A percentile compares a stretch with the other conserved stretches of the same genome.
Evolutionary conservation across 2,329 filamentous ascomycete species (phyloP).

Genomic region (Stagonosporopsis vannaccii): DNA sequence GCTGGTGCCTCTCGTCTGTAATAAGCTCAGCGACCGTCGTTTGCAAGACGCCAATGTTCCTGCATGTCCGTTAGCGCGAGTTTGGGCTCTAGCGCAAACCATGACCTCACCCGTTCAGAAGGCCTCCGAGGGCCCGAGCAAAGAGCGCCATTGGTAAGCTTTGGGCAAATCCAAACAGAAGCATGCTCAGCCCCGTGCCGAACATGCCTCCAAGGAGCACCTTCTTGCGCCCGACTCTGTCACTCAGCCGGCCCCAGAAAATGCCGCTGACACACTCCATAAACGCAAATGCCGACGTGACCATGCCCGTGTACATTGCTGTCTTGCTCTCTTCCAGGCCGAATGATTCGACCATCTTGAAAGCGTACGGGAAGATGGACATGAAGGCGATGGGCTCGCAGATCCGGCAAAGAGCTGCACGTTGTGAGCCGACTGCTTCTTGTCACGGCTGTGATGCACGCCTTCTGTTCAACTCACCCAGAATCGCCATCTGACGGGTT

Average conservation of each 20-base stretch:
- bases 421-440: neutral
- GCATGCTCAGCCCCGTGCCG: constrained; percentile 90
- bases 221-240: constrained; percentile 90
- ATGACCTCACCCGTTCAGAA: constrained; percentile 82
- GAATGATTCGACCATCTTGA: constrained; percentile 96
- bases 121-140: constrained; percentile 85
- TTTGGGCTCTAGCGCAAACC: constrained; percentile 31
- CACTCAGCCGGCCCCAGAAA: constrained; percentile 91
- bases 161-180: constrained; percentile 88
- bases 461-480: constrained; percentile 57
- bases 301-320: constrained; percentile 91
- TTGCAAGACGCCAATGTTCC: constrained; percentile 93
- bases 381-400: constrained; percentile 99
- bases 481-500: constrained; percentile 63
- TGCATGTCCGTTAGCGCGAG: constrained; percentile 52
- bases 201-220: constrained; percentile 88
- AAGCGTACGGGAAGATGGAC: constrained; percentile 98
- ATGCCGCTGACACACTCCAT: constrained; percentile 93
- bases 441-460: neutral
- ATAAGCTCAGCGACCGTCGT: constrained; percentile 95
- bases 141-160: constrained; percentile 83
- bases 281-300: constrained; percentile 94
- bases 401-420: constrained; percentile 84
- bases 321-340: constrained; percentile 81
- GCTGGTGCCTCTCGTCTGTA: constrained; percentile 90